Evolutionary conservation across 2,329 filamentous ascomycete species (phyloP).

Genomic region (Metarhizium sp.): DNA sequence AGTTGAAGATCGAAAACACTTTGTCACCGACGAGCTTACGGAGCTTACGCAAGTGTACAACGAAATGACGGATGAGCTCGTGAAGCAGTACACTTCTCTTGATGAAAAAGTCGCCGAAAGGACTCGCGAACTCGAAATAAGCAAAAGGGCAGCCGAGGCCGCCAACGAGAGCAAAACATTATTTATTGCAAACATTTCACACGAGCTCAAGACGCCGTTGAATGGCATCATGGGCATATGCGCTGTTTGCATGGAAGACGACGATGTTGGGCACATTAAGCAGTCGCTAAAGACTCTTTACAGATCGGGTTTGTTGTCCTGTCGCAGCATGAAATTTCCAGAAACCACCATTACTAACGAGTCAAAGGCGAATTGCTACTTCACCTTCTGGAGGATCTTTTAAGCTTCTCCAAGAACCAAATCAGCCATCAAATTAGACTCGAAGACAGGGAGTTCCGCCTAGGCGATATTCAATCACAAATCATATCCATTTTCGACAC

Average conservation of each 20-base stretch:
- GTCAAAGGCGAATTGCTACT: conserved; percentile 57
- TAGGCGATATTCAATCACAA: conserved; percentile 78
- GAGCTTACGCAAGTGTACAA: conserved; percentile 83
- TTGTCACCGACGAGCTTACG: conserved; percentile 75
- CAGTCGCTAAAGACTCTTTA: conserved; percentile 81
- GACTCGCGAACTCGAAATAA: conserved; percentile 76
- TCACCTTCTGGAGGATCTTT: conserved; percentile 77
- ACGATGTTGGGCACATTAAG: conserved; percentile 68
- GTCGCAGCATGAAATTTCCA: neutral
- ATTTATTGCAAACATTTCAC: conserved; percentile 90
- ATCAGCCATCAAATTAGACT: conserved; percentile 75
- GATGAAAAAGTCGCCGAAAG: conserved; percentile 78
- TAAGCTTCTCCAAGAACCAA: conserved; percentile 93
- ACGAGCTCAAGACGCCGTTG: conserved; percentile 83
- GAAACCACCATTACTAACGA: neutral
- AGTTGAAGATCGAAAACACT: conserved; percentile 65
- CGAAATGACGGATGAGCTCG: conserved; percentile 84
- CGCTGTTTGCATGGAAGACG: conserved; percentile 85
- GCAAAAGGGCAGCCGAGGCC: conserved; percentile 86
- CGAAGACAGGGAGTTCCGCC: conserved; percentile 75
- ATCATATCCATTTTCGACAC: conserved; percentile 82
- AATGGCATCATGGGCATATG: conserved; percentile 96
- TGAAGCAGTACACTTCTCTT: conserved; percentile 75
- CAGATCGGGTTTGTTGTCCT: conserved; percentile 29
- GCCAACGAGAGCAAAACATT: conserved; percentile 95